Percentiles rank a stretch among this genome's conserved stretches.
Conservation (phyloP, 495 filamentous ascomycete species). For the Aspergillus panamensis region DNA sequence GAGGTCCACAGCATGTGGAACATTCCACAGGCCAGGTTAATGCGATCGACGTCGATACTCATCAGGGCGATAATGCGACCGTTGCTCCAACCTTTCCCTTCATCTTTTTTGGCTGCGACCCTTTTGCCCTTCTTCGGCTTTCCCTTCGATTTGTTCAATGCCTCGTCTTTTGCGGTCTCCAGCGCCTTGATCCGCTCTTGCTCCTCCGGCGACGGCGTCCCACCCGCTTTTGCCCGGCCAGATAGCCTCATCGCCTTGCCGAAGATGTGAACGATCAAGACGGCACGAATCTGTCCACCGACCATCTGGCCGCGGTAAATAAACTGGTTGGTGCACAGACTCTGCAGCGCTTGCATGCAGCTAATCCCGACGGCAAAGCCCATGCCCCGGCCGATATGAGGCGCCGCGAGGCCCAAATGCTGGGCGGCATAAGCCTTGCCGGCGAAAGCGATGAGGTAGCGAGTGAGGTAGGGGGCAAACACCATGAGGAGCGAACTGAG, state of each 20-base stretch:
- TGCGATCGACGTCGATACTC: slow-evolving; percentile 87
- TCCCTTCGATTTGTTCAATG: slow-evolving; percentile 29
- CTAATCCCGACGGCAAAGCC: slow-evolving; percentile 75
- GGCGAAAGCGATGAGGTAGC: slow-evolving; percentile 78
- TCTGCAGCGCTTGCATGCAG: slow-evolving; percentile 69
- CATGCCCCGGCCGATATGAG: slow-evolving; percentile 62
- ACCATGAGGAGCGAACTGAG: slow-evolving; percentile 65
- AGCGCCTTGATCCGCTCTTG: slow-evolving; percentile 23
- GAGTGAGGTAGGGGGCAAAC: slow-evolving; percentile 67
- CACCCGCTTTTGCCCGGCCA: slow-evolving; percentile 69
- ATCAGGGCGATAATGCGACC: slow-evolving; percentile 87
- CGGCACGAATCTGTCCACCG: slow-evolving; percentile 71
- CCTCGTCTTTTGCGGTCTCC: slow-evolving; percentile 43
- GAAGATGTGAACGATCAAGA: slow-evolving; percentile 71
- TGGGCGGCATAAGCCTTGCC: slow-evolving; percentile 67
- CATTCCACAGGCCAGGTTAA: slow-evolving; percentile 80
- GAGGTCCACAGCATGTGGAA: slow-evolving; percentile 90
- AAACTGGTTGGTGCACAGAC: slow-evolving; percentile 73
- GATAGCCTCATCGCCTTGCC: slow-evolving; percentile 82
- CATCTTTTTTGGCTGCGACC: slow-evolving; percentile 36
- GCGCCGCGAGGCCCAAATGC: slow-evolving; percentile 42
- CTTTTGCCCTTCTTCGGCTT: slow-evolving; percentile 31
- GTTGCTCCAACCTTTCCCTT: slow-evolving; percentile 83
- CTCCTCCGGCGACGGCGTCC: slow-evolving; percentile 43
- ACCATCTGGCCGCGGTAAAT: slow-evolving; percentile 79